Evolutionary conservation across 768 basidiomycete species (phyloP).

Genomic region (Mycena amicta): DNA sequence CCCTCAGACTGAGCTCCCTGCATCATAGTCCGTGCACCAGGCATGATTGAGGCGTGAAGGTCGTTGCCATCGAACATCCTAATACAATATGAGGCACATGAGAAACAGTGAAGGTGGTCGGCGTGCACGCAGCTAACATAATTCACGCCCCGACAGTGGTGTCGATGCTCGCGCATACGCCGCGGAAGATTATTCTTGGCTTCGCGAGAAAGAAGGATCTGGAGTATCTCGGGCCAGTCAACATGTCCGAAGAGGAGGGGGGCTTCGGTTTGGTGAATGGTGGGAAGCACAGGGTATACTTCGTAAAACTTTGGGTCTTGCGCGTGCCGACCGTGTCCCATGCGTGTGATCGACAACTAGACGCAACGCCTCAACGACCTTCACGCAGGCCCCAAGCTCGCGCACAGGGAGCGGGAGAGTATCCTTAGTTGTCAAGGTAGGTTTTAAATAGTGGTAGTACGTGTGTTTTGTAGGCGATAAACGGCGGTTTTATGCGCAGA

Average conservation of each 20-base stretch:
- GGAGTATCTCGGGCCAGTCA: neutral
- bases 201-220: conserved; percentile 7
- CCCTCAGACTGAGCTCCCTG: too few relatives aligned
- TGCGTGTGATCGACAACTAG: conserved; percentile 10
- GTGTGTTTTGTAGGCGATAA: neutral
- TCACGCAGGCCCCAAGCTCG: neutral
- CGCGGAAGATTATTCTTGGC: too few relatives aligned
- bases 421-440: too few relatives aligned
- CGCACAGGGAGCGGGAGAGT: neutral
- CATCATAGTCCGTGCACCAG: too few relatives aligned
- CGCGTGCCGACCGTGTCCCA: conserved; percentile 4
- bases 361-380: neutral
- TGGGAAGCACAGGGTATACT: neutral
- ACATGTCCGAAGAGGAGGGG: conserved; percentile 23
- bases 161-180: too few relatives aligned
- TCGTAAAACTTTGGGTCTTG: conserved; percentile 12
- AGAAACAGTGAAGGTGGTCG: too few relatives aligned
- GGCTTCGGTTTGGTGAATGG: neutral
- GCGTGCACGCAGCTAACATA: too few relatives aligned
- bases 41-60: too few relatives aligned
- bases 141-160: too few relatives aligned
- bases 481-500: neutral
- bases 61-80: too few relatives aligned
- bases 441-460: neutral
- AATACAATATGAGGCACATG: too few relatives aligned